Evolutionary conservation across 805 yeast species (phyloP).

Genomic region (Yamadazyma laniorum): DNA sequence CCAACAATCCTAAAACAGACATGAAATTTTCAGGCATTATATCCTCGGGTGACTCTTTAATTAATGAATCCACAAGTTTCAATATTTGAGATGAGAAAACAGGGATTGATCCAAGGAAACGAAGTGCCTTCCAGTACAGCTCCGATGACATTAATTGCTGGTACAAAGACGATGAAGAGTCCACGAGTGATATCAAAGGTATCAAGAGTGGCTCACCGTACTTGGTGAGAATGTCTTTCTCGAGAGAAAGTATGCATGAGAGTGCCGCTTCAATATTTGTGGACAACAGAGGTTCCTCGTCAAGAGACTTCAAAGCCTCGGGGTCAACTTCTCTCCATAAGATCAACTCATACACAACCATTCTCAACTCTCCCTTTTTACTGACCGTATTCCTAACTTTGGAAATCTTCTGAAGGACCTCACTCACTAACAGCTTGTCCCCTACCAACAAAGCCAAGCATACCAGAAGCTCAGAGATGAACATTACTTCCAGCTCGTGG

Average conservation of each 20-base stretch:
- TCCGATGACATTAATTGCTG: conserved; percentile 33
- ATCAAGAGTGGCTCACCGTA: conserved; percentile 44
- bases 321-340: conserved; percentile 29
- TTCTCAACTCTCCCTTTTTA: conserved; percentile 38
- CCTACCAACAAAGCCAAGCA: conserved; percentile 33
- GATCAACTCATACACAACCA: conserved; percentile 52
- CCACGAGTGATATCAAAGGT: conserved; percentile 50
- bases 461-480: conserved; percentile 45
- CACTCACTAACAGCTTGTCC: conserved; percentile 21
- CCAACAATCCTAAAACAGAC: conserved; percentile 66
- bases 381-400: conserved; percentile 19
- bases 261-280: not conserved
- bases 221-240: conserved; percentile 44
- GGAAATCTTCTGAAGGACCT: conserved; percentile 14
- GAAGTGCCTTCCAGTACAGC: conserved; percentile 53
- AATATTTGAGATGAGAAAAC: conserved; percentile 45
- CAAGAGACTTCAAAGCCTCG: not conserved
- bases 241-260: conserved; percentile 19
- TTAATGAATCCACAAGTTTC: conserved; percentile 44
- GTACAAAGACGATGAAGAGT: conserved; percentile 45
- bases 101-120: conserved; percentile 47
- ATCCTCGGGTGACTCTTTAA: conserved; percentile 29
- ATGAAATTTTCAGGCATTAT: conserved; percentile 55
- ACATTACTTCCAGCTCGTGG: conserved; percentile 47
- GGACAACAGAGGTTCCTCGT: not conserved